Percentiles rank a stretch among this genome's conserved stretches.
Evolutionary conservation across 306 rosid genomes (phyloP).

Genomic region (Rosa rugosa): DNA sequence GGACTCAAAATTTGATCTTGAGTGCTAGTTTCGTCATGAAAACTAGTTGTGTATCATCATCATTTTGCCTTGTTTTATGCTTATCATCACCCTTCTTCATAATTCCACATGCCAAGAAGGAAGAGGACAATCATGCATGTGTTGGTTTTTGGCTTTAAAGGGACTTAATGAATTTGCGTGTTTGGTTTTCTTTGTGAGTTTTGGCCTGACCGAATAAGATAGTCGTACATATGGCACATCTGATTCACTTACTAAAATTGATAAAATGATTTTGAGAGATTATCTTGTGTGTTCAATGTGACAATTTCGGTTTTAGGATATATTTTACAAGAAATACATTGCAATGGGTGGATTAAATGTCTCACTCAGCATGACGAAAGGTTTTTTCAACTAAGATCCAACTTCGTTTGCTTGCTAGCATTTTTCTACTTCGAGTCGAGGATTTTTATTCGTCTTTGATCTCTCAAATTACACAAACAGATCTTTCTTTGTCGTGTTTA

Average conservation of each 20-base stretch:
- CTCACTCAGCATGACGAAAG: too few relatives aligned
- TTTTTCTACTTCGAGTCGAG: neutral
- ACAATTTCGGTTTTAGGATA: too few relatives aligned
- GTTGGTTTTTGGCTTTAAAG: slow-evolving; percentile 13
- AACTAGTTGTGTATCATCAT: slow-evolving; percentile 1
- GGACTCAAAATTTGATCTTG: neutral
- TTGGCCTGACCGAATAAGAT: neutral
- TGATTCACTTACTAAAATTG: neutral
- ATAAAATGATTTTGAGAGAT: neutral
- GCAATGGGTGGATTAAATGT: neutral
- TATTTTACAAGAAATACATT: too few relatives aligned
- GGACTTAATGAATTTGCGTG: neutral
- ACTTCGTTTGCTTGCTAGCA: neutral
- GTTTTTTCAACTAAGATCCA: neutral
- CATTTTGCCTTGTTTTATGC: neutral
- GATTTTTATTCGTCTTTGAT: neutral
- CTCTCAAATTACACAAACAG: neutral
- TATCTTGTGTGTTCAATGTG: neutral
- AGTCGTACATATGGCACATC: neutral
- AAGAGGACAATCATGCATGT: slow-evolving; percentile 16
- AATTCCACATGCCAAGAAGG: slow-evolving; percentile 25
- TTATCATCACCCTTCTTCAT: slow-evolving; percentile 18
- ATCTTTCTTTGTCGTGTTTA: neutral
- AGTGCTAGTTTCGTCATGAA: neutral
- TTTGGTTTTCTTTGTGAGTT: neutral